Conservation (phyloP, 73 alveolate species). For the Tetrahymena elliotti region DNA sequence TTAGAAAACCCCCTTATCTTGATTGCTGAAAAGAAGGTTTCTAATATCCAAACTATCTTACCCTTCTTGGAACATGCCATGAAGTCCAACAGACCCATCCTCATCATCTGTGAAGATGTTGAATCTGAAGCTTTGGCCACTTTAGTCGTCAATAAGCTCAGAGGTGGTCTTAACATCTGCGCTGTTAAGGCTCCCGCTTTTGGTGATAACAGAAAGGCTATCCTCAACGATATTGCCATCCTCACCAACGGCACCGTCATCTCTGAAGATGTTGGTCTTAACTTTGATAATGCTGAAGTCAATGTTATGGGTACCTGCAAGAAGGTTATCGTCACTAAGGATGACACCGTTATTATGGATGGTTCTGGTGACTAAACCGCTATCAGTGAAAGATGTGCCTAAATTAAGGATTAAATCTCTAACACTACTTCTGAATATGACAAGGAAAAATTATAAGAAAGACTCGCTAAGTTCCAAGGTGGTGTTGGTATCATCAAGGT, state of each 20-base stretch:
- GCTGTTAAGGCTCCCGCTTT: constrained; percentile 98
- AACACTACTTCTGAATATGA: constrained; percentile 79
- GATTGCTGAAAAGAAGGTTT: constrained; percentile 90
- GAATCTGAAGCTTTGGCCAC: constrained; percentile 94
- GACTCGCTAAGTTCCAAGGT: constrained; percentile 94
- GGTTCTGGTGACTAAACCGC: constrained; percentile 85
- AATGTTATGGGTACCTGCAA: constrained; percentile 82
- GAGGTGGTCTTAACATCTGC: constrained; percentile 95
- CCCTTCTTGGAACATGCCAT: constrained; percentile 84
- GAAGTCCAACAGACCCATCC: constrained; percentile 72
- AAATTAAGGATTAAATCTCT: constrained; percentile 64
- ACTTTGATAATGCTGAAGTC: constrained; percentile 65
- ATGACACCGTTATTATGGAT: constrained; percentile 92
- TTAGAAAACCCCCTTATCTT: constrained; percentile 90
- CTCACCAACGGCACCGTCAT: constrained; percentile 89
- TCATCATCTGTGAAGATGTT: constrained; percentile 95
- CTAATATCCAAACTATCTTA: constrained; percentile 80
- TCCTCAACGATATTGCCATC: constrained; percentile 86
- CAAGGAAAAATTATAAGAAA: constrained; percentile 90
- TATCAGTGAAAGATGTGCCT: constrained; percentile 71
- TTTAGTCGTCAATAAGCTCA: constrained; percentile 85
- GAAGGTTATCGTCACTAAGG: constrained; percentile 83
- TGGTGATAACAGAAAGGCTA: constrained; percentile 95
- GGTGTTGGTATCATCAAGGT: constrained; percentile 97
- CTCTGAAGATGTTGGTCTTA: constrained; percentile 88